Percentiles rank a stretch among this genome's conserved stretches.
Evolutionary conservation across 257 asterid genomes (phyloP).

Genomic region (Ocimum tenuiflorum): DNA sequence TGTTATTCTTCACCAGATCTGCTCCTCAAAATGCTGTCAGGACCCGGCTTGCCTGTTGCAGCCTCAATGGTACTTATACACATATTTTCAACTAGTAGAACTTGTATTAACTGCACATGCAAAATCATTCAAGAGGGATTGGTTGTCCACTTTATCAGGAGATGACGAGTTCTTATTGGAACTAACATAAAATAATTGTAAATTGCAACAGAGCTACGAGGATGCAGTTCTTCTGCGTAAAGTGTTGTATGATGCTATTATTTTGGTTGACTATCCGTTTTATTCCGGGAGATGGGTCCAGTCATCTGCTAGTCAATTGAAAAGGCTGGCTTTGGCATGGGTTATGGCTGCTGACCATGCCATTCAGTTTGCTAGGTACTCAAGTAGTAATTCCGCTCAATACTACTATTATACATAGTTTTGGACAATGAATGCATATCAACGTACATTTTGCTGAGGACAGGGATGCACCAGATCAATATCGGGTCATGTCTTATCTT

Average conservation of each 20-base stretch:
- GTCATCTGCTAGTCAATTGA: slow-evolving; percentile 30
- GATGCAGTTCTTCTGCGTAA: slow-evolving; percentile 40
- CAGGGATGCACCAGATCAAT: slow-evolving; percentile 54
- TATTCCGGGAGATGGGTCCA: slow-evolving; percentile 46
- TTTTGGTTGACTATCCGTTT: slow-evolving; percentile 48
- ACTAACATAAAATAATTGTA: slow-evolving; percentile 2
- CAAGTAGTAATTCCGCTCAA: slow-evolving; percentile 4
- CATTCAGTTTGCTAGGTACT: slow-evolving; percentile 57
- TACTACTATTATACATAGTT: slow-evolving; percentile 2
- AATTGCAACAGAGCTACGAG: slow-evolving; percentile 48
- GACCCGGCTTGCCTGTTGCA: slow-evolving; percentile 48
- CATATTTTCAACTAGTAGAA: not conserved
- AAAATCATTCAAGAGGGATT: not conserved
- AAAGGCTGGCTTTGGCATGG: slow-evolving; percentile 56
- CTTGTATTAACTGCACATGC: not conserved
- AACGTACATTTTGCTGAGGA: slow-evolving; percentile 25
- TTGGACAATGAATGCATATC: slow-evolving; percentile 8
- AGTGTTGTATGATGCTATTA: slow-evolving; percentile 53
- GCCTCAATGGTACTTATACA: slow-evolving; percentile 47
- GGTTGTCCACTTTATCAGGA: not conserved
- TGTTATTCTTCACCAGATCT: slow-evolving; percentile 49
- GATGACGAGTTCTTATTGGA: slow-evolving; percentile 2
- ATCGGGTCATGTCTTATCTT: slow-evolving; percentile 42
- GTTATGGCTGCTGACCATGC: slow-evolving; percentile 58
- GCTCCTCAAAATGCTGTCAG: slow-evolving; percentile 60